Conservation (phyloP, 495 filamentous ascomycete genomes). For the Penicillium cataractarum region DNA sequence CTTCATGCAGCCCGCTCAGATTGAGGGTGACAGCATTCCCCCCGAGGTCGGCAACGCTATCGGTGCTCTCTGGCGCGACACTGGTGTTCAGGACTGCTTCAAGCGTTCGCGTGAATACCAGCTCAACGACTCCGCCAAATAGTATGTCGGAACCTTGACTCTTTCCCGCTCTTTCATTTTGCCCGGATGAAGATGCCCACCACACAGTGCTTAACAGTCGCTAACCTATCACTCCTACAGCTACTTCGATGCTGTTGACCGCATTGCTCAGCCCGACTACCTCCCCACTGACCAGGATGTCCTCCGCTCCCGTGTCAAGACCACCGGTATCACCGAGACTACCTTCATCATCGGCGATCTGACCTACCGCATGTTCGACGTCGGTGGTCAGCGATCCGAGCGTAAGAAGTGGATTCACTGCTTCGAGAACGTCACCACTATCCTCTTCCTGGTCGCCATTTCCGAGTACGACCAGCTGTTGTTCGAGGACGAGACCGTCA, state of each 20-base stretch:
- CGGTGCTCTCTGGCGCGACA: constrained; percentile 90
- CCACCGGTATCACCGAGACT: constrained; percentile 98
- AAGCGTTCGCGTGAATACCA: constrained; percentile 95
- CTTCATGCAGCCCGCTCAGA: constrained; percentile 94
- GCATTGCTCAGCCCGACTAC: constrained; percentile 90
- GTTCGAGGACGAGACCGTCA: constrained; percentile 85
- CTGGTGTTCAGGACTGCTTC: constrained; percentile 93
- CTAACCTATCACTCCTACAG: constrained; percentile 46
- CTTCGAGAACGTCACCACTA: constrained; percentile 99
- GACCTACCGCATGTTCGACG: constrained; percentile 99
- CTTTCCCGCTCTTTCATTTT: background rate
- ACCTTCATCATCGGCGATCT: constrained; percentile 97
- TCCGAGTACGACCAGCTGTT: constrained; percentile 98
- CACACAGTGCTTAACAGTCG: background rate
- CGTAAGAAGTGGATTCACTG: constrained; percentile 99
- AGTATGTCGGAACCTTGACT: constrained; percentile 62
- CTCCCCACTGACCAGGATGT: constrained; percentile 98
- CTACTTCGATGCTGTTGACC: constrained; percentile 95
- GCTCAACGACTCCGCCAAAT: constrained; percentile 96
- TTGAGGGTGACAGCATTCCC: constrained; percentile 92
- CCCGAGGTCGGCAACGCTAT: constrained; percentile 94
- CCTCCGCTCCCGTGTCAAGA: constrained; percentile 96
- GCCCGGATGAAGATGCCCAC: background rate
- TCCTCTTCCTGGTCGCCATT: constrained; percentile 97
- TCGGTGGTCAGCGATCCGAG: constrained; percentile 97